These are phyloP conservation scores for Backusella luteola DNA, from an alignment of 192 early-diverging fungal genomes.

Conservation along the genomic window DNA sequence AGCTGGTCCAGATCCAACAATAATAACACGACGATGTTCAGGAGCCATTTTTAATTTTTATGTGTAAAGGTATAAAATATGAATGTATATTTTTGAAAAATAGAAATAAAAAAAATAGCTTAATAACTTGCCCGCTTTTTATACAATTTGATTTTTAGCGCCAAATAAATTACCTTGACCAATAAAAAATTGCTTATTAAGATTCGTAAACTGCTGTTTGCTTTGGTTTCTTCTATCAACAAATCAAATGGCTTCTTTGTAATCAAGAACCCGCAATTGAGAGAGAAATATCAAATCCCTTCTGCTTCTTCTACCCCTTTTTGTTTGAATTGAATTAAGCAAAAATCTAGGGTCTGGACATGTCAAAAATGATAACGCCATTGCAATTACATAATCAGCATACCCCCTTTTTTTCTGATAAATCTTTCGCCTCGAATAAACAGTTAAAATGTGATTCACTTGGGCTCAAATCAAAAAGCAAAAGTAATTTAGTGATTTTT, in stretches of 20 bases:
- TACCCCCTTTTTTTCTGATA: not conserved
- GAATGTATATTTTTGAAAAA: not conserved
- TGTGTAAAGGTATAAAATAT: not conserved
- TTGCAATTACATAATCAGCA: not conserved
- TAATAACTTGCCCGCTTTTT: not conserved
- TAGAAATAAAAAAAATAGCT: not conserved
- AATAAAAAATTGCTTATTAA: not conserved
- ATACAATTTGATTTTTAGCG: not conserved
- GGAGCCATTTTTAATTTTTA: slow-evolving; percentile 20
- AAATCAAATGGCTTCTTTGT: slow-evolving; percentile 1
- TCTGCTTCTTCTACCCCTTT: not conserved
- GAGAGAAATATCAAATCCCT: not conserved
- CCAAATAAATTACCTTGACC: not conserved
- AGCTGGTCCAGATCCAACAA: slow-evolving; percentile 93
- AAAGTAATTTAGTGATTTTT: not conserved
- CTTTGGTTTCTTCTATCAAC: not conserved
- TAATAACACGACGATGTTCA: slow-evolving; percentile 55
- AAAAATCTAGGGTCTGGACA: not conserved
- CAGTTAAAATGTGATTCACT: not conserved
- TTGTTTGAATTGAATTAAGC: not conserved
- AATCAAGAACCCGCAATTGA: not conserved
- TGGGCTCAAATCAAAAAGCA: not conserved
- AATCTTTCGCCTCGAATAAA: not conserved
- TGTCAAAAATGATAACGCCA: not conserved
- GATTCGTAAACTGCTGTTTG: not conserved